phyloP scores from a whole-genome alignment of 108 stramenopile genomes.

The Cyclotella sp. region DNA sequence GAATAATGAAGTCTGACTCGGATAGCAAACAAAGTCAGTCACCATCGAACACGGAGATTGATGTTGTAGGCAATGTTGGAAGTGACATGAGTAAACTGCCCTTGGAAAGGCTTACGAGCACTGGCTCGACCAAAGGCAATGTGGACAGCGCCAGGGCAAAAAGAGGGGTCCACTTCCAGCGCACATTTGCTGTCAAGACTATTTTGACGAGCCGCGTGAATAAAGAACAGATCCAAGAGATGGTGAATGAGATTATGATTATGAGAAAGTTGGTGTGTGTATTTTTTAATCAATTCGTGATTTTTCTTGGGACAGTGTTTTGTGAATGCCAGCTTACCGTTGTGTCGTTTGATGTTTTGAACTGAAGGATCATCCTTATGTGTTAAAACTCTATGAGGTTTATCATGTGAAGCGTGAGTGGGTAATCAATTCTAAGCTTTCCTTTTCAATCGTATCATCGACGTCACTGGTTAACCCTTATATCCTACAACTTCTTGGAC shows the following conservation, averaged over 20 bases:
- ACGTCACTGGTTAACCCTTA: not conserved
- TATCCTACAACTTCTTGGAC: not conserved
- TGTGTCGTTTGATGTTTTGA: not conserved
- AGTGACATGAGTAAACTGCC: slow-evolving; percentile 19
- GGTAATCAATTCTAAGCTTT: not conserved
- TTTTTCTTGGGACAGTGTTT: no score
- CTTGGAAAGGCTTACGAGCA: slow-evolving; percentile 6
- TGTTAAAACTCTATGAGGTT: slow-evolving; percentile 78
- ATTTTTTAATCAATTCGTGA: not conserved
- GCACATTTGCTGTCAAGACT: slow-evolving; percentile 61
- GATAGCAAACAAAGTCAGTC: not conserved
- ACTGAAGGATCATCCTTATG: slow-evolving; percentile 72
- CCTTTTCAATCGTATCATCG: not conserved
- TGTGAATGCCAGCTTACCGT: not conserved
- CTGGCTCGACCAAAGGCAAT: not conserved
- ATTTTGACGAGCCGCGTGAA: slow-evolving; percentile 56
- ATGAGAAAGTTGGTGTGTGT: slow-evolving; percentile 56
- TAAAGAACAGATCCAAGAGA: slow-evolving; percentile 49
- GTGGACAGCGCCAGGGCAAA: slow-evolving; percentile 7
- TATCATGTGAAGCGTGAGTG: slow-evolving; percentile 64
- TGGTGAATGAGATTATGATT: slow-evolving; percentile 61
- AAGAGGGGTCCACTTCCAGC: slow-evolving; percentile 55
- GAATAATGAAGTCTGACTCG: slow-evolving; percentile 18
- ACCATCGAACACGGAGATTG: slow-evolving; percentile 8
- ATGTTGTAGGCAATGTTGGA: not conserved